These are phyloP conservation scores for Eucalyptus tenuipes DNA, from an alignment of 345 rosid genomes.

Conservation along the genomic window DNA sequence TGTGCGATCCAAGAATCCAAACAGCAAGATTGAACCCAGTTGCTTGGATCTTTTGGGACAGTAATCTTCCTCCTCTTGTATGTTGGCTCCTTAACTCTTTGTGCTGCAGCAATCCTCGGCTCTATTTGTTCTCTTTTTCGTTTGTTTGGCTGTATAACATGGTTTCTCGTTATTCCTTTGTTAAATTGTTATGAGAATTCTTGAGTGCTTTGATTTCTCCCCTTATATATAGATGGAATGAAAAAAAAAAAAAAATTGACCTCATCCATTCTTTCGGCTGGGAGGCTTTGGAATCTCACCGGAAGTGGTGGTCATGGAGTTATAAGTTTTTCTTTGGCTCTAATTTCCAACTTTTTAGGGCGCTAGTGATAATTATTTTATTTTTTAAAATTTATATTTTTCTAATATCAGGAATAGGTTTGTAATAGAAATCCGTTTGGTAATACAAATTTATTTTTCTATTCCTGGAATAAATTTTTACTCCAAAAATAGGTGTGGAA, in stretches of 20 bases:
- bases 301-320: conserved; percentile 87
- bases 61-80: not conserved
- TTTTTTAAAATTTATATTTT: too few species aligned
- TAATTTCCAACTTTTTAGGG: not conserved
- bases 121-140: not conserved
- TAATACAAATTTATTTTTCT: accelerated
- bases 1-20: not conserved
- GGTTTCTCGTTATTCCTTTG: not conserved
- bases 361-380: accelerated
- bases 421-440: accelerated
- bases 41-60: not conserved
- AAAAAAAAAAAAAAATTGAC: not conserved
- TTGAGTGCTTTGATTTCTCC: not conserved
- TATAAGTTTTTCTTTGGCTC: conserved; percentile 22
- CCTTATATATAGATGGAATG: not conserved
- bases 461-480: too few species aligned
- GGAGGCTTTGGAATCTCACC: conserved; percentile 90
- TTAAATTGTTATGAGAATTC: not conserved
- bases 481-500: too few species aligned
- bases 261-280: conserved; percentile 5
- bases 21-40: not conserved
- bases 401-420: accelerated
- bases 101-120: not conserved
- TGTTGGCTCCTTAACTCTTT: not conserved
- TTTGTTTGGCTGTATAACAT: not conserved